Percentiles rank a stretch among this genome's conserved stretches.
Evolutionary conservation across 129 eudicot species (phyloP).

Genomic region (Pittosporum tobira): DNA sequence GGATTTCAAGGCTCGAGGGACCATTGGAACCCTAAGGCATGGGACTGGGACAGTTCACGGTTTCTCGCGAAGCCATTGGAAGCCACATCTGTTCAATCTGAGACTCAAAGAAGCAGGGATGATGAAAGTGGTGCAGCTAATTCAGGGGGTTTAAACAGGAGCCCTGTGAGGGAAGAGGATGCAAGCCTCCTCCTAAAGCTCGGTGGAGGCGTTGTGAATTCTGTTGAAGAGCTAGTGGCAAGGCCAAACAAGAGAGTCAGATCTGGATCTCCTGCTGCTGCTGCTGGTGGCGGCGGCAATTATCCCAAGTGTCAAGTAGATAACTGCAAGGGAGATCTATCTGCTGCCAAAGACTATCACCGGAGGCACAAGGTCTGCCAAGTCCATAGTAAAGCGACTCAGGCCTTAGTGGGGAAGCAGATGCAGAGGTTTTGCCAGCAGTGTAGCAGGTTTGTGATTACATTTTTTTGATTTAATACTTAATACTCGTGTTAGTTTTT

Average conservation of each 20-base stretch:
- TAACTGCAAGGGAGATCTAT: conserved; percentile 77
- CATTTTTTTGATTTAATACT: background rate
- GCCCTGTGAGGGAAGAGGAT: conserved; percentile 25
- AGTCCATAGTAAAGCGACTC: conserved; percentile 72
- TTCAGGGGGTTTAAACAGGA: conserved; percentile 11
- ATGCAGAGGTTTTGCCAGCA: conserved; percentile 98
- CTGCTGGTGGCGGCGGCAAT: conserved; percentile 48
- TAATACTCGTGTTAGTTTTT: background rate
- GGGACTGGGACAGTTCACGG: conserved; percentile 81
- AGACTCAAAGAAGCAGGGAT: background rate
- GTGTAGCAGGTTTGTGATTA: conserved; percentile 75
- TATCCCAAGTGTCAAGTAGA: conserved; percentile 92
- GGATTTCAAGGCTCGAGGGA: conserved; percentile 26
- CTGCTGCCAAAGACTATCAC: conserved; percentile 86
- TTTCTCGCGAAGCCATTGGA: conserved; percentile 67
- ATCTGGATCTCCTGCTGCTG: conserved; percentile 87
- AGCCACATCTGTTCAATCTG: background rate
- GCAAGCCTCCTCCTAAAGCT: conserved; percentile 46
- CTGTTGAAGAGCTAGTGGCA: conserved; percentile 36
- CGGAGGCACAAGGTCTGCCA: conserved; percentile 92
- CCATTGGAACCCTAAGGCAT: conserved; percentile 61
- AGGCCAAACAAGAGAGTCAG: conserved; percentile 74
- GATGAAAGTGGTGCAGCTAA: background rate
- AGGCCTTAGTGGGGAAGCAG: conserved; percentile 83
- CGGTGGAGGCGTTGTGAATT: conserved; percentile 35